Evolutionary conservation across 345 rosid species (phyloP), one percentile per base, ranked within the genome.

Genomic region (Rubroshorea leprosula): DNA sequence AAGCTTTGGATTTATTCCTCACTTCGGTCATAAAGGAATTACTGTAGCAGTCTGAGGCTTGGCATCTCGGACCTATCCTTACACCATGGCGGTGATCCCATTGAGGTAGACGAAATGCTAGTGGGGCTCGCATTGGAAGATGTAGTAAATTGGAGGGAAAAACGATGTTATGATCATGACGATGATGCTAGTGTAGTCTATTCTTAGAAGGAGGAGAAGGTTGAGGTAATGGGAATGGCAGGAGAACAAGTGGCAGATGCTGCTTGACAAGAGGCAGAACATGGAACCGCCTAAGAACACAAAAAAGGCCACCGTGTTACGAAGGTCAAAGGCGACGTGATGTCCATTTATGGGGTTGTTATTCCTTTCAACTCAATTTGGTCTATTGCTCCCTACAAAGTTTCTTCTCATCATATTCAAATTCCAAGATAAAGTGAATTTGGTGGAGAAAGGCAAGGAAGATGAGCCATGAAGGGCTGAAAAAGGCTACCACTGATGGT

Each of bases 81-180:
- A n/a, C n/a, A n/a, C 98, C 80, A 91, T 75, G 1, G 78, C 77
- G 1, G 95, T 83, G 54, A 87, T 80, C 4, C 87, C 91, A 7
- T 75, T 72, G 2, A 91, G 87, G 73, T 87, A 91, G 73, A 81
- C 43, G 65, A 80, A 64, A 61, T 85, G 84, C 96, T 95, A 91
- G 8, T 55, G 86, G 5, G 83, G 77, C 18, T 85, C 85, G 5
- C 98, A 91, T 19, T 79, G 94, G 73, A 91, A 91, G 50, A 91
- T 75, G 70, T 87, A 91, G 76, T 65, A 87, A 20, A 91, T 91
- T 19, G 91, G 87, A 9, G 98, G 96, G 71, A 91, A 85, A 61
- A 85, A 91, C 1, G 96, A 91, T 62, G 98, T 88, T 76, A 91
- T 87, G 72, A 91, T 91, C 98, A 87, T 87, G 61, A 69, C 70